These are phyloP conservation scores for Fusarium hostae DNA, from an alignment of 2,329 filamentous ascomycete species.

Conservation along the genomic window DNA sequence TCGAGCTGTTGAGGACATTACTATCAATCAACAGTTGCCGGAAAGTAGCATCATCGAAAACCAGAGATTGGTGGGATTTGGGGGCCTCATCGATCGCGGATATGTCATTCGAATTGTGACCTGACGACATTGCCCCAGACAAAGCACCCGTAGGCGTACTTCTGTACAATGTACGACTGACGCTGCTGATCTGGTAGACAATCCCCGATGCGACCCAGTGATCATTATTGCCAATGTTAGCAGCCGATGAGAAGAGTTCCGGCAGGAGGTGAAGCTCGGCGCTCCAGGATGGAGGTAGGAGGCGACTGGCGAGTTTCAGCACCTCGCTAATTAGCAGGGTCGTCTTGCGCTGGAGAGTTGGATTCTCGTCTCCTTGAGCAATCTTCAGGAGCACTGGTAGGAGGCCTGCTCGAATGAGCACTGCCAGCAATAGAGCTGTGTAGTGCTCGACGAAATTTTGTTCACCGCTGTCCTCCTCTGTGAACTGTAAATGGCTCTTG, in stretches of 20 bases:
- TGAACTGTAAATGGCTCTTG: conserved; percentile 61
- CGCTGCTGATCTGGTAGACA: conserved; percentile 97
- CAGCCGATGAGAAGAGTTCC: conserved; percentile 81
- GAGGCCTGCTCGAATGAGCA: conserved; percentile 85
- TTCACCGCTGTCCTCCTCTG: conserved; percentile 75
- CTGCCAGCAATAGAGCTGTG: conserved; percentile 85
- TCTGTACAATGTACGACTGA: conserved; percentile 90
- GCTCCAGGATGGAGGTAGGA: conserved; percentile 85
- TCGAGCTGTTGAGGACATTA: conserved; percentile 87
- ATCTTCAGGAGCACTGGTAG: conserved; percentile 70
- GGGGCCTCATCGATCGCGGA: conserved; percentile 66
- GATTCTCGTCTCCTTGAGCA: conserved; percentile 74
- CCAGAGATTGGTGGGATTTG: conserved; percentile 58
- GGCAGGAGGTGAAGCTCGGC: conserved; percentile 88
- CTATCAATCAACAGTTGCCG: conserved; percentile 78
- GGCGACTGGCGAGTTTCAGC: conserved; percentile 85
- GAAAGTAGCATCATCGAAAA: conserved; percentile 71
- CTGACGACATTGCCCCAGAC: conserved; percentile 54
- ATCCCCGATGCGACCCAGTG: conserved; percentile 87
- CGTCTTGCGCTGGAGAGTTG: conserved; percentile 83
- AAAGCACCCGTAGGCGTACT: conserved; percentile 67
- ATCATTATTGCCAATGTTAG: conserved; percentile 75
- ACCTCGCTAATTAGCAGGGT: conserved; percentile 92
- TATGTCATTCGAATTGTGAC: conserved; percentile 60
- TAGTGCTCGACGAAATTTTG: conserved; percentile 95